Conservation (phyloP, 1,284 basidiomycete genomes). For the Phenoliferia sp. region DNA sequence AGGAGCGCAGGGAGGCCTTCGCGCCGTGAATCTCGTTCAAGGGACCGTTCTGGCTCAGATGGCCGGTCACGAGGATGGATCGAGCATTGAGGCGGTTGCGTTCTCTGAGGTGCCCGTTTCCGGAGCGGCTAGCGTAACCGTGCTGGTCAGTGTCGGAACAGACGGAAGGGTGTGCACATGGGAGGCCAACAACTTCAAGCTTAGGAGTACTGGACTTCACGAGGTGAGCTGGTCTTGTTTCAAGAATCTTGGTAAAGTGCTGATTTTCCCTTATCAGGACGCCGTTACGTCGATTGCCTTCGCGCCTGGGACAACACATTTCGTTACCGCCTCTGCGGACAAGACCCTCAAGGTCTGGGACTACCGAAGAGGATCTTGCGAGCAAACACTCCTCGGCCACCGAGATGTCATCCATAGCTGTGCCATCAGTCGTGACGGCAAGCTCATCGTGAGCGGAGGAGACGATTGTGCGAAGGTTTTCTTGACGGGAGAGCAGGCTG, state of each 20-base stretch:
- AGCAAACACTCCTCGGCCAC: conserved; percentile 81
- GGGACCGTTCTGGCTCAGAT: conserved; percentile 76
- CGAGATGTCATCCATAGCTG: conserved; percentile 72
- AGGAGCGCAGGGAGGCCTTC: conserved; percentile 72
- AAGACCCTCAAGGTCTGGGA: conserved; percentile 88
- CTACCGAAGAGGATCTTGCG: conserved; percentile 69
- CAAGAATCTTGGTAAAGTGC: conserved; percentile 10
- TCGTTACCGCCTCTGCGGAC: conserved; percentile 82
- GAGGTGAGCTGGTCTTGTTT: conserved; percentile 52
- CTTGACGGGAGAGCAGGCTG: conserved; percentile 31
- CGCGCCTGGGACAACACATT: conserved; percentile 60
- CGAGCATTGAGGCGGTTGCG: conserved; percentile 76
- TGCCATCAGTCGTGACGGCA: conserved; percentile 51
- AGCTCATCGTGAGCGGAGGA: conserved; percentile 42
- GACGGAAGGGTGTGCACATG: conserved; percentile 92
- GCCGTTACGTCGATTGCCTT: conserved; percentile 75
- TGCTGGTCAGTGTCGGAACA: conserved; percentile 74
- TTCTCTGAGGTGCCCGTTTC: conserved; percentile 61
- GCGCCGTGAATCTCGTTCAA: conserved; percentile 78
- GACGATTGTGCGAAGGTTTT: conserved; percentile 42
- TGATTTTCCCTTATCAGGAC: conserved; percentile 54
- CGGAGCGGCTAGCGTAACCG: conserved; percentile 52
- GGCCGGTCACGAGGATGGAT: conserved; percentile 80
- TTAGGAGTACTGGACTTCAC: conserved; percentile 74
- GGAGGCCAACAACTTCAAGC: conserved; percentile 79